Evolutionary conservation across 129 eudicot genomes (phyloP).

Genomic region (Centaurea solstitialis): DNA sequence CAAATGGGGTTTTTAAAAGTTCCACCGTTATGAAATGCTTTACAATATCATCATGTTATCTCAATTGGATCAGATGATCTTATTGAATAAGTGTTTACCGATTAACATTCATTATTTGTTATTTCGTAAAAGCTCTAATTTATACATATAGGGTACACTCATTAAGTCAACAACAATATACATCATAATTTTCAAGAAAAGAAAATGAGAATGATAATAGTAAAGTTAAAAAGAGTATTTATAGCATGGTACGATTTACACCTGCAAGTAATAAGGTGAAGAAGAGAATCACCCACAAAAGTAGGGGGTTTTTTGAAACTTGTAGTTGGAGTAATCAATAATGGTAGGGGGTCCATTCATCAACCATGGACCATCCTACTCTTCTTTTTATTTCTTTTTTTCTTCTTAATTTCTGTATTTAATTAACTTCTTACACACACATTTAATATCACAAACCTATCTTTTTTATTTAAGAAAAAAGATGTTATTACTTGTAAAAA

Average conservation of each 20-base stretch:
- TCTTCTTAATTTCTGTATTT: neutral
- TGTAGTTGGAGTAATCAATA: slow-evolving; percentile 31
- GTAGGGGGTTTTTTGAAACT: slow-evolving; percentile 40
- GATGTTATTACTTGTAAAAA: too few relatives aligned
- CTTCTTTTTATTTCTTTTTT: neutral
- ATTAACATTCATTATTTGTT: too few relatives aligned
- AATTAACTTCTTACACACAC: neutral
- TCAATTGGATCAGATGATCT: too few relatives aligned
- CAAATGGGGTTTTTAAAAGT: too few relatives aligned
- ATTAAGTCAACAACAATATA: too few relatives aligned
- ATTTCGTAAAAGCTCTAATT: too few relatives aligned
- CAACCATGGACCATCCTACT: slow-evolving; percentile 33
- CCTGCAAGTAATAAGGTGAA: slow-evolving; percentile 30
- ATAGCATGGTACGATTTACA: slow-evolving; percentile 25
- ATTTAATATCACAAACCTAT: neutral
- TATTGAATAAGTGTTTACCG: too few relatives aligned
- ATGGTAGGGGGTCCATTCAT: slow-evolving; percentile 25
- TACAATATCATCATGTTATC: too few relatives aligned
- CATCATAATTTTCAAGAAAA: neutral
- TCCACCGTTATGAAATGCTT: too few relatives aligned
- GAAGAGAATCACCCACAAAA: slow-evolving; percentile 42
- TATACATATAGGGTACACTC: too few relatives aligned
- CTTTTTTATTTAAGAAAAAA: too few relatives aligned
- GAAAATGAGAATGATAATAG: neutral
- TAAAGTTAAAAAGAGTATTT: slow-evolving; percentile 2